phyloP scores from a whole-genome alignment of 2,329 filamentous ascomycete genomes.

The Sporothrix variecibatus region DNA sequence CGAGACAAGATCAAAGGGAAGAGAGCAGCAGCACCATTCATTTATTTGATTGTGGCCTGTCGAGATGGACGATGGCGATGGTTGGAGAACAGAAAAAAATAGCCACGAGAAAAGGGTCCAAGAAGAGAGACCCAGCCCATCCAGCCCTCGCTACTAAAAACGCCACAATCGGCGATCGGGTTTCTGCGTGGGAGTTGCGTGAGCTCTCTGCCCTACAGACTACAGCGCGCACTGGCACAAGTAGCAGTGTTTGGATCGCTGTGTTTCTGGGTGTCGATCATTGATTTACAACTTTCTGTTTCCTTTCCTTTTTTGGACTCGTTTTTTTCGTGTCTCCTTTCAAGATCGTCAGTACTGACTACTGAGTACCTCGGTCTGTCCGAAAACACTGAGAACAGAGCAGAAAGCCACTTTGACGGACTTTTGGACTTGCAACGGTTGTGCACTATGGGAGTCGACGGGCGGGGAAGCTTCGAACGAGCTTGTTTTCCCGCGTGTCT shows the following conservation, averaged over 20 bases:
- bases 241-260: background rate
- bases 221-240: background rate
- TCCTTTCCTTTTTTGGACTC: background rate
- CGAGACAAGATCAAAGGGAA: background rate
- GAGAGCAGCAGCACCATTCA: background rate
- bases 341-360: background rate
- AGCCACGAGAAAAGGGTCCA: background rate
- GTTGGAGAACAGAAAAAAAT: background rate
- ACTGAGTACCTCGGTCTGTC: background rate
- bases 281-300: background rate
- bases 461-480: conserved; percentile 5
- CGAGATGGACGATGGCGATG: too few relatives aligned
- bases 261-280: background rate
- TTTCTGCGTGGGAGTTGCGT: background rate
- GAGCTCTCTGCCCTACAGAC: background rate
- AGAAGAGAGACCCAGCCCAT: background rate
- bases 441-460: background rate
- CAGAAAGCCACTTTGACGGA: background rate
- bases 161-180: conserved; percentile 10
- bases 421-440: background rate
- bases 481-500: background rate
- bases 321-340: background rate
- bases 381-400: background rate
- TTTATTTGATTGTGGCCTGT: too few relatives aligned
- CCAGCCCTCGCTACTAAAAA: background rate